Conservation (phyloP, 2,329 filamentous ascomycete genomes). For the Penicillium aurantiogriseum region DNA sequence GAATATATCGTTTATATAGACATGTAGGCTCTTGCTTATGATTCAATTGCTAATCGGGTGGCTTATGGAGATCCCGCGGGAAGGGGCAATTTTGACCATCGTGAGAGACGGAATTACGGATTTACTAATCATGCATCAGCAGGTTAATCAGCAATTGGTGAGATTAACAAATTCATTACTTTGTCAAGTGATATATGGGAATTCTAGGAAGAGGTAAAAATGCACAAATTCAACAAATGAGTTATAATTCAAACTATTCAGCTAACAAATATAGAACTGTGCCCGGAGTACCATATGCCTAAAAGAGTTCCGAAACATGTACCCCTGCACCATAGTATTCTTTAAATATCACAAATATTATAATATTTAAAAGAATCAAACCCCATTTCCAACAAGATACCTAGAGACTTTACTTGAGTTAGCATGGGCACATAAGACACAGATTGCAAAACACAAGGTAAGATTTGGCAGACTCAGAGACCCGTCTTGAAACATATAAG, state of each 20-base stretch:
- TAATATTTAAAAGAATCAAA: neutral
- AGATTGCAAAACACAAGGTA: neutral
- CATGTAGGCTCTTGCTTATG: neutral
- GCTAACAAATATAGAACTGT: neutral
- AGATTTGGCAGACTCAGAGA: slow-evolving; percentile 20
- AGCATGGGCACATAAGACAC: neutral
- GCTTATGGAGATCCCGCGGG: neutral
- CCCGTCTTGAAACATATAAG: slow-evolving; percentile 28
- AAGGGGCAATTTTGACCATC: neutral
- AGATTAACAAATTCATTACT: neutral
- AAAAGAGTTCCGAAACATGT: neutral
- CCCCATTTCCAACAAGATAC: neutral
- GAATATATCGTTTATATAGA: neutral
- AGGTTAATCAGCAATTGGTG: neutral
- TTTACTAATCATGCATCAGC: neutral
- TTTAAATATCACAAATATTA: neutral
- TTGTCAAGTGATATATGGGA: neutral
- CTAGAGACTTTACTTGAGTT: neutral
- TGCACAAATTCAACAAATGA: no score
- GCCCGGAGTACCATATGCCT: neutral
- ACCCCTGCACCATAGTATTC: neutral
- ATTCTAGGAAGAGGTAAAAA: neutral
- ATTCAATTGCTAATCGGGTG: neutral
- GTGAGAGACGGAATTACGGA: neutral
- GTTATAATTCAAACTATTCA: neutral